Evolutionary conservation across 176 grass and related monocot species (phyloP).

Genomic region (Sorghum bicolor): Sorghum_bicolor_NCBIv3 NC_012871.2:28682501-28683000

Average conservation of each 20-base stretch:
- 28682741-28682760: neutral
- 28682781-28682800: conserved; percentile 42
- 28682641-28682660: neutral
- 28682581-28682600: neutral
- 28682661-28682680: neutral
- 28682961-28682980: conserved; percentile 29
- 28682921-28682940: conserved; percentile 70
- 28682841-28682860: conserved; percentile 36
- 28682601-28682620: neutral
- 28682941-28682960: conserved; percentile 39
- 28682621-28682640: neutral
- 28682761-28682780: neutral
- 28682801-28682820: conserved; percentile 32
- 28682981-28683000: conserved; percentile 25
- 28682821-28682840: conserved; percentile 29
- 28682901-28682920: conserved; percentile 36
- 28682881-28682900: conserved; percentile 38
- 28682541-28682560: no score
- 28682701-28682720: neutral
- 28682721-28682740: neutral
- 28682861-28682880: conserved; percentile 35
- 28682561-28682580: no score
- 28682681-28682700: neutral
- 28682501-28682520: no score
- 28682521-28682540: no score